Conservation (phyloP, 1,284 basidiomycete genomes). For the Hymenochaete sp. region DNA sequence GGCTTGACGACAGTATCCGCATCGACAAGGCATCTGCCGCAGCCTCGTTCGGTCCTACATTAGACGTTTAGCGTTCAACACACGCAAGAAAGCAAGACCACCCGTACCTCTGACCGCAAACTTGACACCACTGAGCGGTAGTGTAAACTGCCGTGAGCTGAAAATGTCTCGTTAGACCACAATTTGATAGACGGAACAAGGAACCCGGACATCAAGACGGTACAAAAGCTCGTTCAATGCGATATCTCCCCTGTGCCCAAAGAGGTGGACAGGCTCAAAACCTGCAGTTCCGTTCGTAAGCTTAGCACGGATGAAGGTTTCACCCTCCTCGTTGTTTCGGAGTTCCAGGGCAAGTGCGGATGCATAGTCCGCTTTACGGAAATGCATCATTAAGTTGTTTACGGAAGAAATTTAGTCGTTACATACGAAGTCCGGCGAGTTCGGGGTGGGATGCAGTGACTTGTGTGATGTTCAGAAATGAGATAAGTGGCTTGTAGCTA, state of each 20-base stretch:
- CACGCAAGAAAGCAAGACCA: no score
- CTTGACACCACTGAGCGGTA: conserved; percentile 13
- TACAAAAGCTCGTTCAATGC: conserved; percentile 73
- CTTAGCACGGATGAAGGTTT: conserved; percentile 69
- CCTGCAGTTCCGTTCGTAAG: conserved; percentile 76
- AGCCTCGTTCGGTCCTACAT: conserved; percentile 11
- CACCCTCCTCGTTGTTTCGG: conserved; percentile 61
- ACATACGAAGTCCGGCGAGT: conserved; percentile 55
- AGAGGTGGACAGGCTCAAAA: conserved; percentile 57
- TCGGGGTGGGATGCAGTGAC: conserved; percentile 48
- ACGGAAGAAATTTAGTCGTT: conserved; percentile 4
- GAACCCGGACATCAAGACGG: conserved; percentile 51
- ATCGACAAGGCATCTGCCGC: conserved; percentile 12
- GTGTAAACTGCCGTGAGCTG: conserved; percentile 15
- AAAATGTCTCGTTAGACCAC: neutral
- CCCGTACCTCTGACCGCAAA: conserved; percentile 16
- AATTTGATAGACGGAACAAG: neutral
- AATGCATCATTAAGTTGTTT: conserved; percentile 1
- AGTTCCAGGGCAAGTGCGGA: conserved; percentile 76
- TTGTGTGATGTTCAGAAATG: conserved; percentile 73
- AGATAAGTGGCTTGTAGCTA: conserved; percentile 85
- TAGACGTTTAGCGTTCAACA: no score
- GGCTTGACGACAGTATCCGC: neutral
- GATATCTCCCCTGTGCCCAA: conserved; percentile 60
- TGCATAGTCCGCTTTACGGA: conserved; percentile 58